Base-by-base conservation (phyloP, 805 yeast genomes). In the Myxozyma mucilagina region DNA sequence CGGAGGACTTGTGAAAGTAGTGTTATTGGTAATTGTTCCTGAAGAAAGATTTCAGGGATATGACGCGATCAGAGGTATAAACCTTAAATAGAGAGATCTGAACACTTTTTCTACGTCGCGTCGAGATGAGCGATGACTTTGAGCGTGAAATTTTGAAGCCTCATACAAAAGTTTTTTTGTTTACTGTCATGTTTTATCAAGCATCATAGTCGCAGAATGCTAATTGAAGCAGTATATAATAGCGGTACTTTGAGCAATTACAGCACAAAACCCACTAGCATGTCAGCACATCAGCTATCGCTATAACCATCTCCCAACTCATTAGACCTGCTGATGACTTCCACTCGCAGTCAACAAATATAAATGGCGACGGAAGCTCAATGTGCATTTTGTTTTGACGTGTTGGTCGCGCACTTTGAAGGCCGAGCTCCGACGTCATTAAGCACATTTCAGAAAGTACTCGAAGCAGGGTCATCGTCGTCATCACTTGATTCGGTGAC, bases 361-460 rank as follows among this genome's bases (percentile, higher is more conserved):
- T 20, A 41, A 13, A 67, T 67, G 67, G 69, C 69, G 13, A 59
- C 63, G 20, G 53, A 51, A 47, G 70, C 64, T 4, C 67, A 67
- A 36, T 67, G 70, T 47, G 70, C 70, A 8, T 65, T 54, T 36
- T 66, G 64, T 42, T 67, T 67, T 45, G 70, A 67, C 45, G 68
- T 63, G 16, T 47, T 67, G 6, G 45, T 47, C 14, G 61, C 66
- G 10, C 56, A 57, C 20, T 54, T 60, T 39, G 64, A 63, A 38
- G 16, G 32, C 8, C 53, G 65, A n/a, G n/a, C 47, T 16, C 53
- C 59, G 8, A 31, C 47, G 18, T 43, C 69, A 39, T 53, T 67
- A 6, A 8, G 52, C 10, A 55, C 60, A 14, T 66, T 67, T 29
- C 56, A 29, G 29, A 38, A 41, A 10, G 51, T 61, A 11, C 20